These are phyloP conservation scores for Astrothelium macrocarpum DNA, from an alignment of 495 filamentous ascomycete species.

Conservation along the genomic window DNA sequence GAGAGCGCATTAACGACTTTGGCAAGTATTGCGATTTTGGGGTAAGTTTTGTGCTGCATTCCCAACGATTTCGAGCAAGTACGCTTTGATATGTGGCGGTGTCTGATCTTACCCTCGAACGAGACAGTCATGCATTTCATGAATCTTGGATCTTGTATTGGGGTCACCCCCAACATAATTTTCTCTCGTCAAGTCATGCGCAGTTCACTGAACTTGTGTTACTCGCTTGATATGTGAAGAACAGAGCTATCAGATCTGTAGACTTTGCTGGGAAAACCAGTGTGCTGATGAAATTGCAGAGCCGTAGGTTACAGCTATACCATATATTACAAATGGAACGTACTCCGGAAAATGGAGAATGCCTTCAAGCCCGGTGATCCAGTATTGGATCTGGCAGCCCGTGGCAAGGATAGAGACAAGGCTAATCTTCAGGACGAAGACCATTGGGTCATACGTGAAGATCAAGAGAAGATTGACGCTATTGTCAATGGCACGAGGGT, in stretches of 20 bases:
- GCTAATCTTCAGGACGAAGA: conserved; percentile 40
- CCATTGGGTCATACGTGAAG: conserved; percentile 72
- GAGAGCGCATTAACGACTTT: conserved; percentile 79
- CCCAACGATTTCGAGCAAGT: not conserved
- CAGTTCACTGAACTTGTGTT: too few species aligned
- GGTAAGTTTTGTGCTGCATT: conserved; percentile 38
- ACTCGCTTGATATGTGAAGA: not conserved
- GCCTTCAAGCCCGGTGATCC: conserved; percentile 93
- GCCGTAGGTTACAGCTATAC: conserved; percentile 80
- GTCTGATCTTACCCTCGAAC: too few species aligned
- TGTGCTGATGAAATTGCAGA: conserved; percentile 28
- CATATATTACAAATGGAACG: conserved; percentile 75
- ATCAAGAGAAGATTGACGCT: conserved; percentile 67
- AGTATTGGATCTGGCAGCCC: conserved; percentile 77
- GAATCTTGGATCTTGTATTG: too few species aligned
- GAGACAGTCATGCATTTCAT: too few species aligned
- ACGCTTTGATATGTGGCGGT: conserved; percentile 18
- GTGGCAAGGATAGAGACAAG: conserved; percentile 46
- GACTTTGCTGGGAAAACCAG: not conserved
- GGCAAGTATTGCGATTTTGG: conserved; percentile 75
- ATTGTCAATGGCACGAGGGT: conserved; percentile 59
- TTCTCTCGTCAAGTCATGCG: too few species aligned
- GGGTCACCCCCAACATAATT: too few species aligned
- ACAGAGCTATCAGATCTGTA: not conserved
- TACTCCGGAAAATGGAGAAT: conserved; percentile 81